Percentiles rank a stretch among this genome's conserved stretches.
Conservation (phyloP, 345 rosid genomes). For the Eucalyptus brandiana region DNA sequence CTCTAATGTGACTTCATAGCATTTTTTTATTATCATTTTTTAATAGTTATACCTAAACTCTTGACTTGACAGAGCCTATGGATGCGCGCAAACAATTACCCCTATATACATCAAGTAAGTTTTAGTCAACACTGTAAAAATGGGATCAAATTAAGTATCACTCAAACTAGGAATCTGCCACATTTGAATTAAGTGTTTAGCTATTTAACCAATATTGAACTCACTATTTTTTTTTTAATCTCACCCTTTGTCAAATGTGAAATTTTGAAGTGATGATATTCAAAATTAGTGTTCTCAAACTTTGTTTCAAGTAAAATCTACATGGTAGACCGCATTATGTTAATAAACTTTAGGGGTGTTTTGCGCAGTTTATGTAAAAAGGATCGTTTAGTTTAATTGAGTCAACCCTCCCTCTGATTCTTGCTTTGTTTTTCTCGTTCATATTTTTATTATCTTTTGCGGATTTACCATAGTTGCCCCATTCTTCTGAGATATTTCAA, state of each 20-base stretch:
- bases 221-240: background rate
- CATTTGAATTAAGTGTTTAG: background rate
- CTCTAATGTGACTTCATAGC: background rate
- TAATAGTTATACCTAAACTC: background rate
- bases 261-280: background rate
- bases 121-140: background rate
- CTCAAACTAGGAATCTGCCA: background rate
- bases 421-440: background rate
- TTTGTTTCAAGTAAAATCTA: background rate
- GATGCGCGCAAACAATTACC: background rate
- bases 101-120: fast-evolving
- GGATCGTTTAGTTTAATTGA: background rate
- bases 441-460: background rate
- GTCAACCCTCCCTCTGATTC: background rate
- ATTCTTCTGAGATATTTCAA: background rate
- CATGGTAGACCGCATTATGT: background rate
- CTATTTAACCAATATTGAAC: background rate
- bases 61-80: background rate
- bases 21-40: background rate
- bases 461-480: background rate
- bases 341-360: background rate
- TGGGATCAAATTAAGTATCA: background rate
- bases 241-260: background rate
- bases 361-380: background rate
- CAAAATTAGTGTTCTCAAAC: background rate